These are phyloP conservation scores for Candida pseudoviswanathii DNA, from an alignment of 1,139 yeast genomes.

Conservation along the genomic window DNA sequence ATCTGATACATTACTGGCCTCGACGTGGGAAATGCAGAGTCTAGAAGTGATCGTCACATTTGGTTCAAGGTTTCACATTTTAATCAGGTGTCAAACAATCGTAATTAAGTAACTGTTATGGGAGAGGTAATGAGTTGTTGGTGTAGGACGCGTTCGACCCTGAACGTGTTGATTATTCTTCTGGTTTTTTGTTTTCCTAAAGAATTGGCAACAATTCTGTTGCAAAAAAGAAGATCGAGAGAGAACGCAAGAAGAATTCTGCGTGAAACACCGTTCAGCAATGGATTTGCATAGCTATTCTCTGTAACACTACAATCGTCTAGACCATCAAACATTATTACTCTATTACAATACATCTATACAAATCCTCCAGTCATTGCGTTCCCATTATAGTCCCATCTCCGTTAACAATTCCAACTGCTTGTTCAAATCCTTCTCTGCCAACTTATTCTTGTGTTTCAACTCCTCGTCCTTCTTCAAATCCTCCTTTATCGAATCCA, in stretches of 20 bases:
- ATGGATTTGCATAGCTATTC: too few species aligned
- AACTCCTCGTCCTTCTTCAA: constrained; percentile 41
- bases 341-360: background rate
- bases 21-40: background rate
- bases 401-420: constrained; percentile 64
- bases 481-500: constrained; percentile 46
- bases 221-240: background rate
- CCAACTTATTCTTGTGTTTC: constrained; percentile 38
- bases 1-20: background rate
- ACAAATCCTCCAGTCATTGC: background rate
- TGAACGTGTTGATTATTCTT: too few species aligned
- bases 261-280: background rate
- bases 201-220: background rate
- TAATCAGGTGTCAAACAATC: background rate
- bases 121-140: background rate
- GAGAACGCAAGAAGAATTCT: background rate
- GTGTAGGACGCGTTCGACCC: background rate
- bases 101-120: background rate
- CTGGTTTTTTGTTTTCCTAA: background rate
- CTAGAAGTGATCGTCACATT: background rate
- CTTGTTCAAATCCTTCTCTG: constrained; percentile 52
- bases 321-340: background rate
- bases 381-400: constrained; percentile 38
- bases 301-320: background rate
- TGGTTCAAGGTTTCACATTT: too few species aligned